phyloP scores from a whole-genome alignment of 345 rosid species.

The Ailanthus altissimus region DNA sequence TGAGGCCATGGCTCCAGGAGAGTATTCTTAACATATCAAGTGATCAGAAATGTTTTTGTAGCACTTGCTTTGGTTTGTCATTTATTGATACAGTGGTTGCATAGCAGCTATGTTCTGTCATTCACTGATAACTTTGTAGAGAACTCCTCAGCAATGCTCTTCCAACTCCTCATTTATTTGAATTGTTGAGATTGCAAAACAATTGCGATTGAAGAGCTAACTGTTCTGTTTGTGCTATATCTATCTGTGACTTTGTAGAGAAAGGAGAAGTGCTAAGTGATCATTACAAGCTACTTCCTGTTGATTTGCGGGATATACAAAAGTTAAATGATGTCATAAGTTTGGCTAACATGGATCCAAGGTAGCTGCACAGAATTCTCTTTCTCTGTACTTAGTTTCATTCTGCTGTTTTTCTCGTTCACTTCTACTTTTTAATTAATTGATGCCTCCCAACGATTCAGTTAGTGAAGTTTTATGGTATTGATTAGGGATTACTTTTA shows the following conservation, averaged over 20 bases:
- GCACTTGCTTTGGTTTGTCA: background rate
- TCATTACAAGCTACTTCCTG: constrained; percentile 86
- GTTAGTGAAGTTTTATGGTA: background rate
- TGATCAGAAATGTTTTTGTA: background rate
- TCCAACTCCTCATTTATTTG: background rate
- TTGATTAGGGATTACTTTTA: background rate
- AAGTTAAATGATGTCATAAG: constrained; percentile 68
- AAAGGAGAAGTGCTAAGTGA: constrained; percentile 88
- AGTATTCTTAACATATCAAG: background rate
- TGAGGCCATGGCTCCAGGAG: background rate
- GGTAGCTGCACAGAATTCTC: constrained; percentile 43
- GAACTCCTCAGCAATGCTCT: background rate
- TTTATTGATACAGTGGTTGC: background rate
- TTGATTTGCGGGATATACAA: constrained; percentile 76
- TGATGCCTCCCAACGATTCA: background rate
- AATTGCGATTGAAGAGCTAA: background rate
- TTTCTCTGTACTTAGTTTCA: background rate
- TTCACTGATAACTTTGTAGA: background rate
- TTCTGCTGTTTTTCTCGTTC: background rate
- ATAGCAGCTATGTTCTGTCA: background rate
- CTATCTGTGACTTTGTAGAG: constrained; percentile 45
- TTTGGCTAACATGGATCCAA: constrained; percentile 79
- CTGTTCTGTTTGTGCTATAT: constrained; percentile 17
- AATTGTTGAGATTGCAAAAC: background rate
- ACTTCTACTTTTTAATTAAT: background rate